These are phyloP conservation scores for Cladosporium sp. DNA, from an alignment of 2,329 filamentous ascomycete species.

Conservation along the genomic window DNA sequence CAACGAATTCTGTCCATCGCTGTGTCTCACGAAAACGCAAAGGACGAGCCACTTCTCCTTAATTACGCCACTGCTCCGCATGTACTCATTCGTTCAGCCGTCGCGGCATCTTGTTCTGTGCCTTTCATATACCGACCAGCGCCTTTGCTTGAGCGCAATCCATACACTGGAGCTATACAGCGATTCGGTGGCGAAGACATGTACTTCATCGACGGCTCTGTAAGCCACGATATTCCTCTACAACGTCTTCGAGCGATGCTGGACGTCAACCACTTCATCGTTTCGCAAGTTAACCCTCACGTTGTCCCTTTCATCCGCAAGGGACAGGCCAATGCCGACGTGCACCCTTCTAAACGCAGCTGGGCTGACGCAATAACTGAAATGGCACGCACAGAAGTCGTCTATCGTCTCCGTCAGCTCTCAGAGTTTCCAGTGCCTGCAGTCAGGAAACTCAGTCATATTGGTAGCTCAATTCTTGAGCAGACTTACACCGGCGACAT, in stretches of 20 bases:
- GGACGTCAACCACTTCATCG: constrained; percentile 97
- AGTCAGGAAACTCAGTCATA: constrained; percentile 2
- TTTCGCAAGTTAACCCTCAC: constrained; percentile 94
- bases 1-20: constrained; percentile 89
- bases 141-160: constrained; percentile 78
- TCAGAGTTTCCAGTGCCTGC: not conserved
- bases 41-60: constrained; percentile 52
- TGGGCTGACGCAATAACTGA: constrained; percentile 1
- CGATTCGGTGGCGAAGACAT: constrained; percentile 63
- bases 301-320: constrained; percentile 79
- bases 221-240: constrained; percentile 92
- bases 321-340: constrained; percentile 45
- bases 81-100: constrained; percentile 93
- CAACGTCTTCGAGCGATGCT: constrained; percentile 88
- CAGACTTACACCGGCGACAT: constrained; percentile 95
- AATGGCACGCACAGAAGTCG: constrained; percentile 1
- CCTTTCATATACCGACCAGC: constrained; percentile 79
- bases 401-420: constrained; percentile 2
- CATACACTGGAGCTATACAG: constrained; percentile 64
- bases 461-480: constrained; percentile 63
- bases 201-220: constrained; percentile 88
- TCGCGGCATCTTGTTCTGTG: constrained; percentile 92
- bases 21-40: constrained; percentile 85
- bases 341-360: constrained; percentile 1
- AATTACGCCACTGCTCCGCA: constrained; percentile 94